These are phyloP conservation scores for Globisporangium mamillatum DNA, from an alignment of 352 stramenopile species.

Conservation along the genomic window DNA sequence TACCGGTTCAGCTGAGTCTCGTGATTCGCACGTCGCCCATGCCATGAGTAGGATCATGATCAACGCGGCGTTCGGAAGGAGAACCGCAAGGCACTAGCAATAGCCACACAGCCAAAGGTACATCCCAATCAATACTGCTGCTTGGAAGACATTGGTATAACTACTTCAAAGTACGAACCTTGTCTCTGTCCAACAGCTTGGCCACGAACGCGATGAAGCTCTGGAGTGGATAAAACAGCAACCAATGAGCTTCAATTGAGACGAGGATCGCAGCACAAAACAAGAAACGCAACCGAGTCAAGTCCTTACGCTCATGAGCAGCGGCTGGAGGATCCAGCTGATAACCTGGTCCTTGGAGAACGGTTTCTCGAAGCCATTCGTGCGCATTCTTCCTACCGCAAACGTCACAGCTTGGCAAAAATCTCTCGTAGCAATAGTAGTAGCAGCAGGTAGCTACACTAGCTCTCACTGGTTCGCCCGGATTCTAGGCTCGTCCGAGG, in stretches of 20 bases:
- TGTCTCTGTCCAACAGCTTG: slow-evolving; percentile 47
- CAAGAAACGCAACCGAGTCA: neutral
- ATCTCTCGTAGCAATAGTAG: neutral
- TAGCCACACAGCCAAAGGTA: neutral
- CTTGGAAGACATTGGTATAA: neutral
- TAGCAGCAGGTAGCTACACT: neutral
- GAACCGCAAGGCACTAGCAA: slow-evolving; percentile 51
- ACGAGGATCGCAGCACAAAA: neutral
- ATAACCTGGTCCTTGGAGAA: slow-evolving; percentile 46
- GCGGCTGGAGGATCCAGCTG: slow-evolving; percentile 74
- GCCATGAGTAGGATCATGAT: slow-evolving; percentile 51
- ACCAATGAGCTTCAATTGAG: neutral
- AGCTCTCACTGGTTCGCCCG: neutral
- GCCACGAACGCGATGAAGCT: slow-evolving; percentile 66
- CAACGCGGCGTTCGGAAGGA: slow-evolving; percentile 60
- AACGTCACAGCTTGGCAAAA: neutral
- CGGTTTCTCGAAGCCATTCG: slow-evolving; percentile 76
- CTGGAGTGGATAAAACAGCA: slow-evolving; percentile 22
- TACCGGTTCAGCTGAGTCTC: slow-evolving; percentile 58
- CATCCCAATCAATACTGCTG: too few species aligned
- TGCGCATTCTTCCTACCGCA: slow-evolving; percentile 32
- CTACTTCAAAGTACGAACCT: slow-evolving; percentile 27
- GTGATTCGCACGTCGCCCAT: slow-evolving; percentile 68
- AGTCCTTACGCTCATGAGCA: slow-evolving; percentile 56
- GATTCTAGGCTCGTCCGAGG: neutral